Conservation (phyloP, 73 alveolate species). For the Paramecium octaurelia region DNA sequence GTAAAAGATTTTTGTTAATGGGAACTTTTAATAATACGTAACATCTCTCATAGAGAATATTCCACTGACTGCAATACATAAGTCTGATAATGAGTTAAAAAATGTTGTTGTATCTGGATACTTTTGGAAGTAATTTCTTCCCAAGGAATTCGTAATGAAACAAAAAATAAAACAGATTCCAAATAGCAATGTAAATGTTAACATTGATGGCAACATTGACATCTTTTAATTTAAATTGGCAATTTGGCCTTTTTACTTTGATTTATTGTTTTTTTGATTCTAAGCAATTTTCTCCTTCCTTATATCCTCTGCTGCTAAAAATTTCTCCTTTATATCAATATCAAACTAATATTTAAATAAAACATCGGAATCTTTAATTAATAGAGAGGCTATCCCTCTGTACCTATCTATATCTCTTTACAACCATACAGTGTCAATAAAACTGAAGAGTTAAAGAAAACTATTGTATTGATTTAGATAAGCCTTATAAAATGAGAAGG, state of each 20-base stretch:
- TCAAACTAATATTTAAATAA: slow-evolving; percentile 39
- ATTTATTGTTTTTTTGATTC: background rate
- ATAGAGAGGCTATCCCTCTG: background rate
- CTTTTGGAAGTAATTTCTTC: background rate
- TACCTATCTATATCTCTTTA: slow-evolving; percentile 48
- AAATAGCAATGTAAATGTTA: background rate
- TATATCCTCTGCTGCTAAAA: slow-evolving; percentile 17
- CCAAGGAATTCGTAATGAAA: background rate
- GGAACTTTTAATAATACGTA: background rate
- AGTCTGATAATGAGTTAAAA: background rate
- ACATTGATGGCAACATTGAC: background rate
- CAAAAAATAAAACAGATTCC: background rate
- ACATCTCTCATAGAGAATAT: slow-evolving; percentile 7
- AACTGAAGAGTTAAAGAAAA: background rate
- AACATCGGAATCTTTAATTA: slow-evolving; percentile 16
- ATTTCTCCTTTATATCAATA: slow-evolving; percentile 23
- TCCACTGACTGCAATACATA: slow-evolving; percentile 14
- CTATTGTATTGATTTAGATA: background rate
- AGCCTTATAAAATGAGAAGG: background rate
- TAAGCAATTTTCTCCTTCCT: slow-evolving; percentile 26
- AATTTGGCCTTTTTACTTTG: background rate
- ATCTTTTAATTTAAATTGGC: background rate
- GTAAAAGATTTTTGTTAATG: background rate
- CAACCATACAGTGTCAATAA: slow-evolving; percentile 5
- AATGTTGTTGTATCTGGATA: slow-evolving; percentile 19